Evolutionary conservation across 495 filamentous ascomycete species (phyloP), one percentile per base, ranked within the genome.

Genomic region (Penicillium taxi): DNA sequence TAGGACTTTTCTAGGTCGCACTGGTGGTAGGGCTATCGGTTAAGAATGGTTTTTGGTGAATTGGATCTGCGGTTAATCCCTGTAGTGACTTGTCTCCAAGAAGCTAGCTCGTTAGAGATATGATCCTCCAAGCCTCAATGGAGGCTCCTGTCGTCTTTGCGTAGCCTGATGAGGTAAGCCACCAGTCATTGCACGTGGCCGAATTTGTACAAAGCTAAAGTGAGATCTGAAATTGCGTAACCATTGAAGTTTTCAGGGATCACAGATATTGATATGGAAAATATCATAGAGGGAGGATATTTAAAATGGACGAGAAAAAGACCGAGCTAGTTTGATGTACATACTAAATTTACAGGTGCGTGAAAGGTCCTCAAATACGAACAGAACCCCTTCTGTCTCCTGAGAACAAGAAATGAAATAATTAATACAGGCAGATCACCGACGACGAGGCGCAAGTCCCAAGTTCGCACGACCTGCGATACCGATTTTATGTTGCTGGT

Each of bases 381-480:
- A 25, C 13, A 26, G 16, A 6, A 30, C 30, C n/a, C 23, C 43
- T 22, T 26, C 18, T 34, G 7, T 20, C 17, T 26, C 30, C 30
- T 37, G 32, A 37, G 20, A 30, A 34, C 28, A 32, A n/a, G 33
- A 41, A 7, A 40, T 41, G 11, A 47, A 17, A 32, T 14, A 32
- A 16, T 35, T n/a, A n/a, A n/a, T n/a, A n/a, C n/a, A n/a, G n/a
- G n/a, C n/a, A n/a, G 11, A 21, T 42, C 47, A 58, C 15, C 50
- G 47, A 17, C 55, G 50, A 36, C 50, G 43, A 38, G 38, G 33
- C 15, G 38, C 32, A 35, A 60, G 42, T 13, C 52, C 46, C 54
- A 93, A 42, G 59, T 96, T 96, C 6, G 80, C 77, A 47, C 89
- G 72, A 9, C 77, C 70, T 4, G 72, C 68, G 32, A 86, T 80